Base-by-base conservation (phyloP, 1,284 basidiomycete species). In the Coniferiporia sulphurascens region DNA sequence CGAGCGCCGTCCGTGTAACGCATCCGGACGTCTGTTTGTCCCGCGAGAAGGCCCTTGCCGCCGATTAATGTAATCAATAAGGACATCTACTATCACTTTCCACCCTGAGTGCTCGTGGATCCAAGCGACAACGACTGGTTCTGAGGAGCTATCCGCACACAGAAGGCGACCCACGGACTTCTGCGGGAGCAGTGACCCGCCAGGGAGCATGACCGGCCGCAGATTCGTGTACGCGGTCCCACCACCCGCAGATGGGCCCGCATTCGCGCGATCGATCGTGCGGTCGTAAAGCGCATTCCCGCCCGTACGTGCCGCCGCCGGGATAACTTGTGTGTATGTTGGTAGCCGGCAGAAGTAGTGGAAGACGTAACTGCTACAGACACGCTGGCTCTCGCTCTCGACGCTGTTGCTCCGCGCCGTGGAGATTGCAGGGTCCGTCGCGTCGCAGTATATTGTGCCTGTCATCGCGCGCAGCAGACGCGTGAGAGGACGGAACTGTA, bases 101-200 rank as follows among this genome's bases (percentile, higher is more conserved):
- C 93, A 95, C 0, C 89, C 92, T 9, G 86, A 91, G 67, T 91
- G 84, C 44, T 84, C 74, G 62, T 89, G 85, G 62, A 88, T 78
- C 93, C 93, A 95, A n/a, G 81, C 78, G 1, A 95, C 82, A 8
- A 90, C 84, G 46, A 91, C 74, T 8, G 83, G 78, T 41, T 91
- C 90, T 8, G 70, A 60, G 3, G 80, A 82, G 4, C 83, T 82
- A 60, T 91, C 90, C 1, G 82, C 78, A 64, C 83, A 89, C 38
- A 95, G 76, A 45, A 93, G 77, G 10, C 83, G 81, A 1, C 91
- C 93, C 1, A 77, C 73, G 1, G 89, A 86, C 38, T 83, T 81
- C 1, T 81, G 74, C 6, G 86, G 84, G 1, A 95, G 76, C 15
- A 77, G 76, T 1, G 87, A 83, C 1, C 89, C 87, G 1, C 91